Base-by-base conservation (phyloP, 139 green algal genomes). In the Chlamydomonas incerta region DNA sequence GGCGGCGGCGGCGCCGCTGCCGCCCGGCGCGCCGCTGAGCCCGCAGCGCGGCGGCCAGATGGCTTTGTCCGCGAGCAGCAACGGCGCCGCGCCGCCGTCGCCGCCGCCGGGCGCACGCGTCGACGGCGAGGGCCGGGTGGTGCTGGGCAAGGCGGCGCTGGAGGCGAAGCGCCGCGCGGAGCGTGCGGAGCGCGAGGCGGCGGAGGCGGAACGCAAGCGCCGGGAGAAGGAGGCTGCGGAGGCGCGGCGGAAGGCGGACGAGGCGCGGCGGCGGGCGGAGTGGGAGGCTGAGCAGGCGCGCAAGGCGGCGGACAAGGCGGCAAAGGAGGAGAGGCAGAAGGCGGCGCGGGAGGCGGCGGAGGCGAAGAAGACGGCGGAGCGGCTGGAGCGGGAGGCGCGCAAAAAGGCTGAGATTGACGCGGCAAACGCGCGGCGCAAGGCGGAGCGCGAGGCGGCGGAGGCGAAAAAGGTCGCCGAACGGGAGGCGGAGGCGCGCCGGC, bases 251-350 rank as follows among this genome's bases (percentile, higher is more conserved):
- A 34, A n/a, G 66, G 65, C 35, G 66, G 66, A 67, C 20, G 79
- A 76, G 66, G 46, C 50, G 21, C 60, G 79, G 65, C 60, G 65
- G 79, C 60, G 79, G 21, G 34, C 35, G 35, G 76, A 58, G 37
- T 60, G 26, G 62, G 76, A 73, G 66, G 66, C 29, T 50, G 3
- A 52, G 26, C 57, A 76, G 41, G 13, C 41, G 47, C 66, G 80
- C 65, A 68, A 76, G 67, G 28, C 1, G 33, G 80, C 63, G 80
- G 50, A 85, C 66, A 33, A 26, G 47, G 80, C 57, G 50, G 80
- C 80, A 0, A 68, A 69, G 47, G 50, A 10, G 47, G 47, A 37
- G 31, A 24, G 67, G 33, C 33, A 26, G 17, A 21, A 33, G 31
- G 60, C 37, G 29, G 47, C 28, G 62, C n/a, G 52, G 18, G 67